Evolutionary conservation across 441 rosid genomes (phyloP).

Genomic region (Melastoma candidum): DNA sequence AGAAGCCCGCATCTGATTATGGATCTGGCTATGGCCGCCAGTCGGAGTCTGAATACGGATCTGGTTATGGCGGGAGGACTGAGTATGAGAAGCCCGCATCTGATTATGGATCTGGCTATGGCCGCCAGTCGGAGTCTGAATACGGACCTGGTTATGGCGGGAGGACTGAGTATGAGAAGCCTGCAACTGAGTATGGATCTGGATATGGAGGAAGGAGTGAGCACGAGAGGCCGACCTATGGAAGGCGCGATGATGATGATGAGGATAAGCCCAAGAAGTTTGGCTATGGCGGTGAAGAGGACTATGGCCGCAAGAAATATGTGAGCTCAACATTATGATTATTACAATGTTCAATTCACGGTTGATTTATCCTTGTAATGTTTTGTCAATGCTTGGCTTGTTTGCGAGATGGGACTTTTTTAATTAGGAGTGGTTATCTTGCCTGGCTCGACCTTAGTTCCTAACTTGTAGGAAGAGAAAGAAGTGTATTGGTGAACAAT

Average conservation of each 20-base stretch:
- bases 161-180: conserved; percentile 3
- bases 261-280: conserved; percentile 21
- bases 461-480: too few species aligned
- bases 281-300: conserved; percentile 28
- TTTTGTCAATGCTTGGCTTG: too few species aligned
- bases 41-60: neutral
- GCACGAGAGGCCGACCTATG: conserved; percentile 11
- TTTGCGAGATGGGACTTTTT: too few species aligned
- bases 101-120: conserved; percentile 13
- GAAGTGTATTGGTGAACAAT: too few species aligned
- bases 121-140: conserved; percentile 8
- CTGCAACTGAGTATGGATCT: conserved; percentile 19
- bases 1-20: conserved; percentile 1
- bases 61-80: neutral
- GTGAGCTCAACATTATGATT: conserved; percentile 17
- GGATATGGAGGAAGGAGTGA: conserved; percentile 23
- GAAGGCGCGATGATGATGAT: conserved; percentile 19
- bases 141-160: conserved; percentile 9
- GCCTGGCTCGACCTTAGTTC: too few species aligned
- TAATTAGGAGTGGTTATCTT: too few species aligned
- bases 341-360: neutral
- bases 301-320: conserved; percentile 64
- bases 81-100: conserved; percentile 1
- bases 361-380: neutral
- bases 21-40: conserved; percentile 3